These are phyloP conservation scores for Taphrina pruni DNA, from an alignment of 1,139 yeast species.

Conservation along the genomic window DNA sequence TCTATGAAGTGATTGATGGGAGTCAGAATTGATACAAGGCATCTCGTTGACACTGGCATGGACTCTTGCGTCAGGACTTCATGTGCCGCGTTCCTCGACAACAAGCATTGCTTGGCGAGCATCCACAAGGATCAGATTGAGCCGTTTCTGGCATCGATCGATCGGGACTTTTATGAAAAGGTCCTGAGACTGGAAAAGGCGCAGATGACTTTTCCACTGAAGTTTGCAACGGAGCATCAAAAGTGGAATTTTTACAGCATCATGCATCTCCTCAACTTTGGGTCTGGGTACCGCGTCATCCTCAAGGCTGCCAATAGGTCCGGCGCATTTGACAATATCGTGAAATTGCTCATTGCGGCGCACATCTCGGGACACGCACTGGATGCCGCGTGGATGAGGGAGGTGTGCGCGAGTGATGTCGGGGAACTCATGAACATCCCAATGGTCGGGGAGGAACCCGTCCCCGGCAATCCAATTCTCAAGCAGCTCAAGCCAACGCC, in stretches of 20 bases:
- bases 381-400: constrained; percentile 27
- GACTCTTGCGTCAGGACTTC: constrained; percentile 19
- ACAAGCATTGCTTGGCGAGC: constrained; percentile 10
- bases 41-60: background rate
- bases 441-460: constrained; percentile 20
- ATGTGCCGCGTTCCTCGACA: constrained; percentile 11
- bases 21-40: no score
- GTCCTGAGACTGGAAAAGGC: constrained; percentile 25
- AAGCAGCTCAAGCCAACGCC: constrained; percentile 23
- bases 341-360: constrained; percentile 25
- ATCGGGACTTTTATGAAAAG: constrained; percentile 18
- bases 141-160: constrained; percentile 6
- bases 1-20: no score
- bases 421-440: constrained; percentile 25
- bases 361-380: constrained; percentile 19
- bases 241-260: constrained; percentile 30
- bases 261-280: constrained; percentile 35
- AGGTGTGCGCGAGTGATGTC: constrained; percentile 9
- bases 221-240: constrained; percentile 6
- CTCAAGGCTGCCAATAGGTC: constrained; percentile 33
- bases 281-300: constrained; percentile 33
- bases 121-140: constrained; percentile 14
- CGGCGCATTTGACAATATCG: constrained; percentile 35
- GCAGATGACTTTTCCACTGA: constrained; percentile 24
- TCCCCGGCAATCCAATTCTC: constrained; percentile 10